Base-by-base conservation (phyloP, 805 yeast genomes). In the Metschnikowia colocasiae region DNA sequence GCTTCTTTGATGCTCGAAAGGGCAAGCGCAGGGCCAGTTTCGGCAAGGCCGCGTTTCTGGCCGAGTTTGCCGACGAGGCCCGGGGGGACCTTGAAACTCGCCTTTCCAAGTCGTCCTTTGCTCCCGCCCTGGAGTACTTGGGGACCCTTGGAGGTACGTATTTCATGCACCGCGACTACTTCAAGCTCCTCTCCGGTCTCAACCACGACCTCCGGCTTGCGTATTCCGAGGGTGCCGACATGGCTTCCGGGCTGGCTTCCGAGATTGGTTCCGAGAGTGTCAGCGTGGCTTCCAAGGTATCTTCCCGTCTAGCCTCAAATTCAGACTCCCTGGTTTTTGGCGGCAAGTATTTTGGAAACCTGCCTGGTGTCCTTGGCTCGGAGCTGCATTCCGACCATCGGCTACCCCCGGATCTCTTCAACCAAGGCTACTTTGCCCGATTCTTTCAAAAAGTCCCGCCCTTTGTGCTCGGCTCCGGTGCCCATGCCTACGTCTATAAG, bases 401-500 rank as follows among this genome's bases (percentile, higher is more conserved):
- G n/a, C 61, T 79, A 3, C 83, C 85, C 1, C 64, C 68, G 8
- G 74, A 75, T 6, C 72, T 90, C 3, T 87, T 88, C 59, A 83
- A 86, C 41, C 95, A 85, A 51, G 96, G 95, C 3, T 90, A 90
- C 61, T 90, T 84, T 56, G 71, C 75, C 18, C 80, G 82, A 47
- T 85, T 90, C 61, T 90, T 90, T 67, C 74, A 71, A 34, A 76
- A 79, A 27, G 65, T 82, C 12, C 74, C 79, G 1, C 74, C 74
- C 0, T 65, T 49, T 25, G 66, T 77, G 2, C 65, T 90, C 12
- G 97, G 97, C 0, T 75, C 84, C 30, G 97, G 97, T 0, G 86
- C 95, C 4, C 80, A 88, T 55, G 96, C 96, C 0, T 80, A 84
- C 23, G 97, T 90, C 8, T 85, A 78, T 58, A 81, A 88, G 59